These are phyloP conservation scores for Stygiomarasmius scandens DNA, from an alignment of 1,284 basidiomycete species.

Conservation along the genomic window DNA sequence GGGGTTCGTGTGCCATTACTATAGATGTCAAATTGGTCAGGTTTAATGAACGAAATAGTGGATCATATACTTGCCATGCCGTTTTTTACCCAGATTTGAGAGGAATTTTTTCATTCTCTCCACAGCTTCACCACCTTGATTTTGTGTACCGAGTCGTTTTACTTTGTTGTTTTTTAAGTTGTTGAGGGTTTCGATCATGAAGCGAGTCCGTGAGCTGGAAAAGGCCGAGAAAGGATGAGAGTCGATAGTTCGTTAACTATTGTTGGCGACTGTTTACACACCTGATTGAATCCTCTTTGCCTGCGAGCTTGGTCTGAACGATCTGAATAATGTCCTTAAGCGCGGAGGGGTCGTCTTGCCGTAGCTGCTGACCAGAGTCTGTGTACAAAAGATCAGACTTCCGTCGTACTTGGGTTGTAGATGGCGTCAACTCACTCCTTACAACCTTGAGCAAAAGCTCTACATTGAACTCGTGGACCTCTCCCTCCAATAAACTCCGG, in stretches of 20 bases:
- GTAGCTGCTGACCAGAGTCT: slow-evolving; percentile 87
- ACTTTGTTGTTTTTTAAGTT: slow-evolving; percentile 91
- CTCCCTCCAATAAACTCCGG: slow-evolving; percentile 69
- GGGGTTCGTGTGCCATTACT: slow-evolving; percentile 84
- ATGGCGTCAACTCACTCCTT: slow-evolving; percentile 65
- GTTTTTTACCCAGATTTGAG: slow-evolving; percentile 72
- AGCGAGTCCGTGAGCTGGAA: slow-evolving; percentile 77
- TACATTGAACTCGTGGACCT: slow-evolving; percentile 78
- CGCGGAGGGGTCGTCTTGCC: slow-evolving; percentile 85
- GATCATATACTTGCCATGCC: slow-evolving; percentile 64
- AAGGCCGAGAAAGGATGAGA: neutral
- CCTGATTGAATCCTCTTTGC: slow-evolving; percentile 62
- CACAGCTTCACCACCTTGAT: slow-evolving; percentile 72
- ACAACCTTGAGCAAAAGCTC: slow-evolving; percentile 89
- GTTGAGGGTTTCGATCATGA: slow-evolving; percentile 91
- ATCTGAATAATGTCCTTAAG: slow-evolving; percentile 85
- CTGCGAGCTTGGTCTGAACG: slow-evolving; percentile 74
- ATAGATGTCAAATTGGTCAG: neutral
- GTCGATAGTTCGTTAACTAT: slow-evolving; percentile 9
- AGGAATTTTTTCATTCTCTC: slow-evolving; percentile 88
- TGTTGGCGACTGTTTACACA: slow-evolving; percentile 29
- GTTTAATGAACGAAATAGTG: no score
- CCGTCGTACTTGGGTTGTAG: neutral
- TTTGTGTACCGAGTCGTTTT: slow-evolving; percentile 64
- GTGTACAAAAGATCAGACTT: slow-evolving; percentile 1